Conservation (phyloP, 1,139 yeast species). For the Pichia sp. region DNA sequence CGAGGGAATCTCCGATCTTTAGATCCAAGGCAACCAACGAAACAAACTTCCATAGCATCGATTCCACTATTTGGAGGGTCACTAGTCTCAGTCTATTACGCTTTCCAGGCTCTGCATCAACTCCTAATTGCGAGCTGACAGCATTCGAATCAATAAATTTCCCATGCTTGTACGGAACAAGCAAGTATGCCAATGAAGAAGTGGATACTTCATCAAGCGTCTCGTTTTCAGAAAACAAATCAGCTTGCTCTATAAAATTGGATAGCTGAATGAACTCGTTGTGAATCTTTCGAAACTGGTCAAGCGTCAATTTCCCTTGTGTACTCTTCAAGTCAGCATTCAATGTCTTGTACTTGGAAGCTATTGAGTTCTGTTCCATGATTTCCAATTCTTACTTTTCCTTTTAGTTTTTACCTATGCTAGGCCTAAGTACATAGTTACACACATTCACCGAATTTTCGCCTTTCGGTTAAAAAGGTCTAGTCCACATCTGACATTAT, state of each 20-base stretch:
- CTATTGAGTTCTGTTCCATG: constrained; percentile 1
- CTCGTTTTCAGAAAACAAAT: constrained; percentile 18
- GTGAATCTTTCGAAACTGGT: constrained; percentile 16
- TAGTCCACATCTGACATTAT: too few species aligned
- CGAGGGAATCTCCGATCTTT: constrained; percentile 5
- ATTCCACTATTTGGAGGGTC: constrained; percentile 16
- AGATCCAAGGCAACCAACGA: constrained; percentile 7
- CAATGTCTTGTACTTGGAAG: background rate
- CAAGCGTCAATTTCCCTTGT: constrained; percentile 1
- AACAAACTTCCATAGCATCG: constrained; percentile 13
- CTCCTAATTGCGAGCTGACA: constrained; percentile 16
- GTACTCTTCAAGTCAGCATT: background rate
- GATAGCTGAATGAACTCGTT: constrained; percentile 12
- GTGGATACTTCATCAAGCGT: constrained; percentile 14
- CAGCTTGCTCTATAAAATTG: constrained; percentile 9
- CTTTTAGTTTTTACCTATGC: too few species aligned
- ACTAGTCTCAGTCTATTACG: constrained; percentile 18
- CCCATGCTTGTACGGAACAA: constrained; percentile 13
- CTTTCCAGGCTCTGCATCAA: constrained; percentile 6
- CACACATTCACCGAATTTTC: background rate
- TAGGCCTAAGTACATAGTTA: too few species aligned
- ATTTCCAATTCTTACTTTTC: background rate
- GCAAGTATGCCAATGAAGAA: constrained; percentile 4
- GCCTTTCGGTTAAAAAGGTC: background rate
- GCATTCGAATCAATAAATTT: constrained; percentile 19